Evolutionary conservation across 805 yeast genomes (phyloP).

Genomic region (Suhomyces prunicola): DNA sequence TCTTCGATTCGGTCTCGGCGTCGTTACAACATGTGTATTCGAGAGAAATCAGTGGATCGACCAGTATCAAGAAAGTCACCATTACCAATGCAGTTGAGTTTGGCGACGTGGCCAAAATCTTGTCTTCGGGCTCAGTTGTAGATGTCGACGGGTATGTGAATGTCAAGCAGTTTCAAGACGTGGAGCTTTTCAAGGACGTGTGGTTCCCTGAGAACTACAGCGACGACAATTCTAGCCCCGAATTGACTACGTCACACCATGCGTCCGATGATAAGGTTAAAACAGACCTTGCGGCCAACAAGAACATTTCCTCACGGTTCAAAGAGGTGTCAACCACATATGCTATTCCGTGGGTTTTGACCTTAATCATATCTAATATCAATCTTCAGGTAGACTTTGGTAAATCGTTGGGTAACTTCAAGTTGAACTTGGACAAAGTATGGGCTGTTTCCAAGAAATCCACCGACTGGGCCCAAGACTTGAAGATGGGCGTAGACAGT

Average conservation of each 20-base stretch:
- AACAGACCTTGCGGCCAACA: slow-evolving; percentile 22
- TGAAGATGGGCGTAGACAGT: slow-evolving; percentile 57
- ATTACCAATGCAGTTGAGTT: slow-evolving; percentile 48
- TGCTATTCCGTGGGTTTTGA: slow-evolving; percentile 73
- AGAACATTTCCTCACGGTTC: slow-evolving; percentile 44
- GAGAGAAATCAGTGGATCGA: slow-evolving; percentile 78
- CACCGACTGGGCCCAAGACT: slow-evolving; percentile 66
- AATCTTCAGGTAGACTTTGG: slow-evolving; percentile 72
- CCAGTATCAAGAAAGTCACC: slow-evolving; percentile 45
- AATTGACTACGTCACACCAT: slow-evolving; percentile 14
- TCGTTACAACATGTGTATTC: slow-evolving; percentile 89
- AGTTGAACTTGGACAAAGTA: slow-evolving; percentile 50
- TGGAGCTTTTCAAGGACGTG: slow-evolving; percentile 75
- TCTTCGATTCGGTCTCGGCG: slow-evolving; percentile 57
- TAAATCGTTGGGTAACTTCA: slow-evolving; percentile 69
- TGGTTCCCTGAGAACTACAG: slow-evolving; percentile 56
- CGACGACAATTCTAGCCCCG: slow-evolving; percentile 11
- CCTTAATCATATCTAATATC: slow-evolving; percentile 52
- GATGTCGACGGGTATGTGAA: slow-evolving; percentile 64
- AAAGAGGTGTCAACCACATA: slow-evolving; percentile 58
- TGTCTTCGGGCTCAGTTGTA: slow-evolving; percentile 50
- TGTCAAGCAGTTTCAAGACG: slow-evolving; percentile 82
- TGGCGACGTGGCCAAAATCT: slow-evolving; percentile 37
- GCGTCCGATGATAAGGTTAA: neutral
- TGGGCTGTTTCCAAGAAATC: slow-evolving; percentile 72